Conservation (phyloP, 139 green algal genomes). For the Penium margaritaceum region DNA sequence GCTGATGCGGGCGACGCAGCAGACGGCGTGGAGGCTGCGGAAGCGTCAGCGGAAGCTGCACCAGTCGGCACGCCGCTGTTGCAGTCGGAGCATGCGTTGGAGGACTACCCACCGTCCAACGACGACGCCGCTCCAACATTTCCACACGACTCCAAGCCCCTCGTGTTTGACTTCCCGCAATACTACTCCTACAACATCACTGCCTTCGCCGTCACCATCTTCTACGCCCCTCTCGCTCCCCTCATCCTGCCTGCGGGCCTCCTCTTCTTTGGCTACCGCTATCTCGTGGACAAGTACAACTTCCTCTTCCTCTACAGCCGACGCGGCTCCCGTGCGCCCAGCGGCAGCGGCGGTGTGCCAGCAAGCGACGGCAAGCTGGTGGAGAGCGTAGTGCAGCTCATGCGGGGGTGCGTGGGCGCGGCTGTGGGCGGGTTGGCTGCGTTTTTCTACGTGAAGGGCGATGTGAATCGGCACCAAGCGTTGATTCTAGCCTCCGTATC, state of each 20-base stretch:
- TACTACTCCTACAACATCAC: constrained; percentile 44
- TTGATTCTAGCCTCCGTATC: constrained; percentile 5
- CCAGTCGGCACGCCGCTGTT: too few relatives aligned
- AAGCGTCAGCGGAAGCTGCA: too few relatives aligned
- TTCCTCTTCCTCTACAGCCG: constrained; percentile 35
- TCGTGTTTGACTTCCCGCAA: constrained; percentile 34
- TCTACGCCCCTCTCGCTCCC: constrained; percentile 21
- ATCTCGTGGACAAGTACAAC: constrained; percentile 45
- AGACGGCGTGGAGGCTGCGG: too few relatives aligned
- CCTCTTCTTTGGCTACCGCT: constrained; percentile 34
- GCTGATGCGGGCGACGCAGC: too few relatives aligned
- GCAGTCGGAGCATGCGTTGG: too few relatives aligned
- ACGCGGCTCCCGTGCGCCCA: background rate
- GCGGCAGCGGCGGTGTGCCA: background rate
- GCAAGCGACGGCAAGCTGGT: constrained; percentile 28
- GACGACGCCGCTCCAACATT: too few relatives aligned
- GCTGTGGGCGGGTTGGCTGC: constrained; percentile 11
- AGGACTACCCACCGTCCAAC: too few relatives aligned
- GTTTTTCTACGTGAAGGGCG: constrained; percentile 24
- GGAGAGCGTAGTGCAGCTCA: constrained; percentile 20
- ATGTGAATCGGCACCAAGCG: constrained; percentile 11
- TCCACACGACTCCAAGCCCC: too few relatives aligned
- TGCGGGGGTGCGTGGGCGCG: constrained; percentile 14
- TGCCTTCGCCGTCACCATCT: constrained; percentile 25
- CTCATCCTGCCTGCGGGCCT: constrained; percentile 22